A percentile compares a stretch with the other conserved stretches of the same genome.
Evolutionary conservation across 805 yeast genomes (phyloP).

Genomic region (Wickerhamomyces rabaulensis): DNA sequence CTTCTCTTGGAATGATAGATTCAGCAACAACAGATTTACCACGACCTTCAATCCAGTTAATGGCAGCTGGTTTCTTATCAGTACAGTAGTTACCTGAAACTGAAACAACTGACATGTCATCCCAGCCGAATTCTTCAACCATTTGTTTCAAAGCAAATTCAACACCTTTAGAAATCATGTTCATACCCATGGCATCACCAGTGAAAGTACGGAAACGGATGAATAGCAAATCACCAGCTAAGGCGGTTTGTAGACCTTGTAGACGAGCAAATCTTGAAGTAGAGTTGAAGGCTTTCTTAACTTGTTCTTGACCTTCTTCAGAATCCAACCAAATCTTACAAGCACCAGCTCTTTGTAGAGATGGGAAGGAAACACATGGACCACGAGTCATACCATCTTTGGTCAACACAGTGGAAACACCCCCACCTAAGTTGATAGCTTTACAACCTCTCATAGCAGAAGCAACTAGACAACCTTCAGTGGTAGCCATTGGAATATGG

Average conservation of each 20-base stretch:
- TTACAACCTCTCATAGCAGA: slow-evolving; percentile 99
- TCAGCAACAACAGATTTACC: slow-evolving; percentile 98
- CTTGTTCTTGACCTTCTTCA: slow-evolving; percentile 78
- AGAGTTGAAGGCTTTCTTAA: slow-evolving; percentile 89
- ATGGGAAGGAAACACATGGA: slow-evolving; percentile 89
- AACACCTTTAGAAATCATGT: slow-evolving; percentile 98
- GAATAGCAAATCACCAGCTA: slow-evolving; percentile 87
- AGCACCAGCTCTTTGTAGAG: slow-evolving; percentile 83
- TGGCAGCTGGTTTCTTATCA: slow-evolving; percentile 96
- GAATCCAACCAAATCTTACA: slow-evolving; percentile 95
- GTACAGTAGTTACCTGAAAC: slow-evolving; percentile 97
- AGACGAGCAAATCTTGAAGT: slow-evolving; percentile 96
- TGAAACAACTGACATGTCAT: slow-evolving; percentile 88
- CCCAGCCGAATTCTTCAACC: slow-evolving; percentile 87
- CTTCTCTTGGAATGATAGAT: slow-evolving; percentile 79
- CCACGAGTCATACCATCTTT: slow-evolving; percentile 99
- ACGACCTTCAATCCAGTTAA: slow-evolving; percentile 99
- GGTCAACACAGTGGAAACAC: slow-evolving; percentile 85
- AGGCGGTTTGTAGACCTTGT: slow-evolving; percentile 84
- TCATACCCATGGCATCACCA: slow-evolving; percentile 99
- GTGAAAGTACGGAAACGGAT: slow-evolving; percentile 97
- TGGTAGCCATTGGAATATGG: slow-evolving; percentile 98
- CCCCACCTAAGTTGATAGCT: slow-evolving; percentile 96
- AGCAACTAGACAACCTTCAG: slow-evolving; percentile 98
- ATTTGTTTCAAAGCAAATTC: slow-evolving; percentile 79